Conservation (phyloP, 208 protist species). For the Trypanosoma conorhini region DNA sequence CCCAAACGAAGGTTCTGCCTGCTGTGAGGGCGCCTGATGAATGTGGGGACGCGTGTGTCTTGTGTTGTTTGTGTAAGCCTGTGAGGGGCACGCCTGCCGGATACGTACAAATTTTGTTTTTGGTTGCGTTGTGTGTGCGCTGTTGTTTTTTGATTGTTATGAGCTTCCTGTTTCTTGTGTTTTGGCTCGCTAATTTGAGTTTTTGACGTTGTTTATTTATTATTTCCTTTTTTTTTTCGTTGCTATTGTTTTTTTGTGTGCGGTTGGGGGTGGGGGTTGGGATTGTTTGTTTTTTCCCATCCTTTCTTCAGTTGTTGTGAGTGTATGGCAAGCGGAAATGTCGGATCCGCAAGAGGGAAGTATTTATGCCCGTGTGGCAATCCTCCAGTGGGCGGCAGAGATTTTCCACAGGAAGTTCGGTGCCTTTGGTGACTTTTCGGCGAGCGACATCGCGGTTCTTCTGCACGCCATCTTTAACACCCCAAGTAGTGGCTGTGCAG, state of each 20-base stretch:
- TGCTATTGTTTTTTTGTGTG: conserved; percentile 5
- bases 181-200: background rate
- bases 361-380: conserved; percentile 55
- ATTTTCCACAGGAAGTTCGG: conserved; percentile 41
- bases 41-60: background rate
- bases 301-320: conserved; percentile 10
- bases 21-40: background rate
- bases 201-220: conserved; percentile 15
- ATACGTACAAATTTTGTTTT: conserved; percentile 17
- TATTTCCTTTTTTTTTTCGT: background rate
- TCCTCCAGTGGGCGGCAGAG: conserved; percentile 61
- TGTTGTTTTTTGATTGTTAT: background rate
- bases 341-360: conserved; percentile 11
- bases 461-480: conserved; percentile 62
- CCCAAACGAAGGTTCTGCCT: background rate
- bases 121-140: conserved; percentile 3
- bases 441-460: conserved; percentile 64
- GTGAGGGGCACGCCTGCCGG: background rate
- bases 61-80: background rate
- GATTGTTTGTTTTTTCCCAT: conserved; percentile 14
- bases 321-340: conserved; percentile 2
- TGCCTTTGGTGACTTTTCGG: conserved; percentile 53
- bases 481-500: background rate
- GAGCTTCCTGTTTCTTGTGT: background rate
- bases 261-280: background rate